A percentile compares a stretch with the other conserved stretches of the same genome.
Evolutionary conservation across 2,329 filamentous ascomycete genomes (phyloP).

Genomic region (Fusarium brevicatenulatum): DNA sequence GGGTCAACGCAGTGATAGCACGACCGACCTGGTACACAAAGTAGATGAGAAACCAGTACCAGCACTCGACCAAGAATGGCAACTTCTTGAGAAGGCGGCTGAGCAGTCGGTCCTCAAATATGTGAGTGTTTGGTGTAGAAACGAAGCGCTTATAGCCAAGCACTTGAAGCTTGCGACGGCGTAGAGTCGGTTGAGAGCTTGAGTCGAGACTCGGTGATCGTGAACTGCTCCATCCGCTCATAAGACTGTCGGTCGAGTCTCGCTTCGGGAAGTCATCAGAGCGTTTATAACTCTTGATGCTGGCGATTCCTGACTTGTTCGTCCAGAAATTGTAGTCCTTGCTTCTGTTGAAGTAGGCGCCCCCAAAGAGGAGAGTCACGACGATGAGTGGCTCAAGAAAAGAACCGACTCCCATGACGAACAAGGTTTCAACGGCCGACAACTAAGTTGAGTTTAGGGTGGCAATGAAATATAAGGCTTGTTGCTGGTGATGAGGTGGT

Average conservation of each 20-base stretch:
- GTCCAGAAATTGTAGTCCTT: slow-evolving; percentile 49
- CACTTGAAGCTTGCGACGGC: slow-evolving; percentile 49
- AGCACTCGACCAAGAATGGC: slow-evolving; percentile 78
- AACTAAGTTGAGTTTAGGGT: neutral
- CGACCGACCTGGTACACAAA: slow-evolving; percentile 82
- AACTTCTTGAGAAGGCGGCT: slow-evolving; percentile 70
- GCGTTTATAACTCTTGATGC: slow-evolving; percentile 41
- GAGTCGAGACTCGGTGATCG: slow-evolving; percentile 44
- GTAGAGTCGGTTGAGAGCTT: slow-evolving; percentile 43
- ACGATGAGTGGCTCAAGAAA: slow-evolving; percentile 56
- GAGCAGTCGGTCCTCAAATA: slow-evolving; percentile 47
- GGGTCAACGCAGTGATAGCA: slow-evolving; percentile 75
- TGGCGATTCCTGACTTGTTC: slow-evolving; percentile 35
- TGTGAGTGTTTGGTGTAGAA: slow-evolving; percentile 47
- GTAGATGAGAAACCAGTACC: slow-evolving; percentile 82
- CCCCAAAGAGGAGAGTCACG: slow-evolving; percentile 55
- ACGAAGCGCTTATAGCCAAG: slow-evolving; percentile 47
- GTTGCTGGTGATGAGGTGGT: neutral
- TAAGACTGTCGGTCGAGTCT: slow-evolving; percentile 41
- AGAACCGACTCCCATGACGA: slow-evolving; percentile 53
- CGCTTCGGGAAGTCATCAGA: slow-evolving; percentile 45
- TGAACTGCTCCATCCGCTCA: slow-evolving; percentile 40
- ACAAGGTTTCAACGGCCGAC: neutral
- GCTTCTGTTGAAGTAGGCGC: slow-evolving; percentile 57
- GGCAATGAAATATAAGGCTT: neutral